Evolutionary conservation across 2,329 filamentous ascomycete species (phyloP).

Genomic region (Fusarium sp.): DNA sequence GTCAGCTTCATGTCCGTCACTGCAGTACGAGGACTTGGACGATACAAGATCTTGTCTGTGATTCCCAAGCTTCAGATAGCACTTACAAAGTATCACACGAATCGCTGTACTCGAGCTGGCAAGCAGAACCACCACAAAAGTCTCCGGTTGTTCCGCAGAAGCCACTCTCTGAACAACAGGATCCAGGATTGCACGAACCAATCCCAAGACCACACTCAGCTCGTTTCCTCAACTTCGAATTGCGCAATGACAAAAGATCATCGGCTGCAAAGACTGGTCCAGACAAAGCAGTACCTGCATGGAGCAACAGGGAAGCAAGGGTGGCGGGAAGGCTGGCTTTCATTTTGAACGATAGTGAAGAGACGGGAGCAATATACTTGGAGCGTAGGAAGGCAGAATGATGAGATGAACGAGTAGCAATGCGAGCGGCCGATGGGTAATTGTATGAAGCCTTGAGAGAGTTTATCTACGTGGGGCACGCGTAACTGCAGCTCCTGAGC

Average conservation of each 20-base stretch:
- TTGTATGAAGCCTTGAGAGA: conserved; percentile 5
- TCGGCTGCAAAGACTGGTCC: conserved; percentile 27
- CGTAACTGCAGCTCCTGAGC: conserved; percentile 18
- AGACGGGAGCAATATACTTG: background rate
- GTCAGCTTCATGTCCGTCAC: conserved; percentile 17
- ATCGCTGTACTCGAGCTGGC: conserved; percentile 52
- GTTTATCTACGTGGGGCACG: conserved; percentile 37
- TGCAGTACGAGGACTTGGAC: background rate
- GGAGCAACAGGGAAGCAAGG: conserved; percentile 29
- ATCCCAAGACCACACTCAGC: conserved; percentile 48
- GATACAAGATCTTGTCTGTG: background rate
- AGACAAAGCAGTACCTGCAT: conserved; percentile 28
- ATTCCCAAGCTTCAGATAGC: background rate
- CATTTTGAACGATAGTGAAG: conserved; percentile 17
- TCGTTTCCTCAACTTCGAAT: conserved; percentile 31
- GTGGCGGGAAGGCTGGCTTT: conserved; percentile 22
- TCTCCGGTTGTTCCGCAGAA: conserved; percentile 49
- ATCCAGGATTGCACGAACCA: conserved; percentile 46
- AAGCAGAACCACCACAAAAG: conserved; percentile 51
- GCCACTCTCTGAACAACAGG: conserved; percentile 51
- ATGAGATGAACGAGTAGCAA: conserved; percentile 21
- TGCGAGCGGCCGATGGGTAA: conserved; percentile 11
- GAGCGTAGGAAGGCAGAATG: background rate
- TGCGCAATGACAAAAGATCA: conserved; percentile 17
- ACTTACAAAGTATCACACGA: conserved; percentile 55